Conservation (phyloP, 345 rosid species). For the Physaria fendleri region DNA sequence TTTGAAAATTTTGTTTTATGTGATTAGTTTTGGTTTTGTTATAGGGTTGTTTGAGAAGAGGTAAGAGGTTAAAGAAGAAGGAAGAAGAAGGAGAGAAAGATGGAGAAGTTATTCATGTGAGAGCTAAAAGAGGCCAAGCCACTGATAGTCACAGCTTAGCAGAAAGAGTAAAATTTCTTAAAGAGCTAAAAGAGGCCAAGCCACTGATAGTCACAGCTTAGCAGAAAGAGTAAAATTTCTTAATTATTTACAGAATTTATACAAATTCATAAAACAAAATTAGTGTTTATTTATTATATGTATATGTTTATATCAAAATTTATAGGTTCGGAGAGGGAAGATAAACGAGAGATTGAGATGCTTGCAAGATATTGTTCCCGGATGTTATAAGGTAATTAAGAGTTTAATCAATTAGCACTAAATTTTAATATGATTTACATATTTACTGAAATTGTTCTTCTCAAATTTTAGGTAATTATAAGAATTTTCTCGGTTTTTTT, state of each 20-base stretch:
- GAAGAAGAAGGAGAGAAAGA: slow-evolving; percentile 36
- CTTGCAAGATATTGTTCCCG: slow-evolving; percentile 75
- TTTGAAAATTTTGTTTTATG: neutral
- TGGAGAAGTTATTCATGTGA: slow-evolving; percentile 76
- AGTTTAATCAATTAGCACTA: neutral
- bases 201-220: slow-evolving; percentile 90
- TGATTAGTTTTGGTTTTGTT: neutral
- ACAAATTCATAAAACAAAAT: neutral
- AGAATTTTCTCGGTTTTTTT: neutral
- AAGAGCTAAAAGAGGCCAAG: slow-evolving; percentile 97
- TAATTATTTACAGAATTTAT: too few relatives aligned
- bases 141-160: slow-evolving; percentile 93
- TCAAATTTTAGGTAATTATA: neutral
- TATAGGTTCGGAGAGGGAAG: slow-evolving; percentile 68
- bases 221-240: slow-evolving; percentile 66
- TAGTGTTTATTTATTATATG: neutral
- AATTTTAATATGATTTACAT: too few relatives aligned
- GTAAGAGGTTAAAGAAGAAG: slow-evolving; percentile 42
- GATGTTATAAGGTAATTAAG: slow-evolving; percentile 58
- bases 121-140: slow-evolving; percentile 96
- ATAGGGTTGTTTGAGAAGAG: slow-evolving; percentile 29
- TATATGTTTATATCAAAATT: neutral
- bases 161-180: slow-evolving; percentile 55
- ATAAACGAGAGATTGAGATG: slow-evolving; percentile 63
- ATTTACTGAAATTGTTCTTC: neutral